phyloP scores from a whole-genome alignment of 208 protist genomes.

The Trypanosoma grayi region DNA sequence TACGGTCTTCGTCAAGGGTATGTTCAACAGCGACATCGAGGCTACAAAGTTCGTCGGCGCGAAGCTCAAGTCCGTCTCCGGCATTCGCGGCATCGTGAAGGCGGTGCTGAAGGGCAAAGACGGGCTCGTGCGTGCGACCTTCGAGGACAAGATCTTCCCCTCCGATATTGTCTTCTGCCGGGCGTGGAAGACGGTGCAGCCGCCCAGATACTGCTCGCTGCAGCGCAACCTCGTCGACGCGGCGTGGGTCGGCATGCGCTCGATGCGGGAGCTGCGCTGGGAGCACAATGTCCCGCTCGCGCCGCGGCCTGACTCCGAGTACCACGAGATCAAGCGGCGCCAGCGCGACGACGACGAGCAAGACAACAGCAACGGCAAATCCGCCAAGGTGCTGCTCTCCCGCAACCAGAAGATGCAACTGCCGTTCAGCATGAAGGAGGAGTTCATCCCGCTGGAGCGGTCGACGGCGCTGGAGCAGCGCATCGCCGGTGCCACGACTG shows the following conservation, averaged over 20 bases:
- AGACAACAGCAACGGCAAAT: conserved; percentile 32
- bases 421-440: conserved; percentile 90
- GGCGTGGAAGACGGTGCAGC: conserved; percentile 96
- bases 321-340: conserved; percentile 84
- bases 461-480: conserved; percentile 69
- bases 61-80: conserved; percentile 96
- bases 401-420: conserved; percentile 80
- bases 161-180: conserved; percentile 99
- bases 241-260: conserved; percentile 82
- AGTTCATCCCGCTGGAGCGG: conserved; percentile 76
- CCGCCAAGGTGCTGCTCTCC: conserved; percentile 58
- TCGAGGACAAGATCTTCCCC: conserved; percentile 99
- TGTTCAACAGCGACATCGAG: conserved; percentile 94
- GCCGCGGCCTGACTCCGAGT: conserved; percentile 66
- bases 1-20: conserved; percentile 97
- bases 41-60: conserved; percentile 99
- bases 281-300: conserved; percentile 60
- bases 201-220: conserved; percentile 96
- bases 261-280: conserved; percentile 84
- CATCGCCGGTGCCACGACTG: conserved; percentile 60
- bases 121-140: conserved; percentile 97
- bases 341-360: conserved; percentile 53
- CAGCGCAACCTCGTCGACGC: conserved; percentile 89
- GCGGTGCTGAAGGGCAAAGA: conserved; percentile 91
- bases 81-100: conserved; percentile 99